phyloP scores from a whole-genome alignment of 345 rosid genomes.

The Syzygium grande region DNA sequence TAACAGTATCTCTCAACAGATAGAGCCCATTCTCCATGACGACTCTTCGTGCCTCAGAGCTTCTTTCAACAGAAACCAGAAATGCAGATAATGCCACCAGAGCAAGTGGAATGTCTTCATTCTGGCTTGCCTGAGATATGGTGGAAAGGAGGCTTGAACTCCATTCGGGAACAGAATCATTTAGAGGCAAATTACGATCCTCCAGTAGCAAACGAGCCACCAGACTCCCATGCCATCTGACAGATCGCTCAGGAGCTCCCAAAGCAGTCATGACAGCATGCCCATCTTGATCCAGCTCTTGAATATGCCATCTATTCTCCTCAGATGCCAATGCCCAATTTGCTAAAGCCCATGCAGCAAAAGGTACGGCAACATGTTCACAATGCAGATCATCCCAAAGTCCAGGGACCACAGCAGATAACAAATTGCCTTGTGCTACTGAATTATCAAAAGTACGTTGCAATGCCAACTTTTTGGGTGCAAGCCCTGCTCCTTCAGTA shows the following conservation, averaged over 20 bases:
- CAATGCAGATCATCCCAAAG: constrained; percentile 98
- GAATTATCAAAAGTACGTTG: constrained; percentile 49
- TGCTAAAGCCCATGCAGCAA: constrained; percentile 98
- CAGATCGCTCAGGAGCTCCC: constrained; percentile 96
- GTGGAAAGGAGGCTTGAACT: constrained; percentile 84
- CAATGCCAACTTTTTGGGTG: constrained; percentile 38
- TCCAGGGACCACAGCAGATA: constrained; percentile 89
- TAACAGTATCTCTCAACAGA: constrained; percentile 71
- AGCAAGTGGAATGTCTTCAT: constrained; percentile 78
- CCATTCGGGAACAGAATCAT: constrained; percentile 88
- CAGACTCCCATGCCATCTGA: constrained; percentile 97
- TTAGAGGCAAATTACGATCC: constrained; percentile 74
- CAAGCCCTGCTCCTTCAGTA: constrained; percentile 10
- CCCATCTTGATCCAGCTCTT: constrained; percentile 87
- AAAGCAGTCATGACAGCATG: constrained; percentile 83
- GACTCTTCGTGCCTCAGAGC: constrained; percentile 48
- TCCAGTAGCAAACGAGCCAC: constrained; percentile 81
- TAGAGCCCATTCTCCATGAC: constrained; percentile 83
- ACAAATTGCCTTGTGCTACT: constrained; percentile 40
- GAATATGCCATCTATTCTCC: constrained; percentile 69
- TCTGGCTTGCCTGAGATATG: constrained; percentile 64
- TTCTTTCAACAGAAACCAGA: constrained; percentile 79
- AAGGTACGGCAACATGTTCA: constrained; percentile 99
- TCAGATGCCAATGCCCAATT: constrained; percentile 98
- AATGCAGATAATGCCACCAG: constrained; percentile 81